These are phyloP conservation scores for Lipomyces japonicus DNA, from an alignment of 805 yeast genomes.

Conservation along the genomic window DNA sequence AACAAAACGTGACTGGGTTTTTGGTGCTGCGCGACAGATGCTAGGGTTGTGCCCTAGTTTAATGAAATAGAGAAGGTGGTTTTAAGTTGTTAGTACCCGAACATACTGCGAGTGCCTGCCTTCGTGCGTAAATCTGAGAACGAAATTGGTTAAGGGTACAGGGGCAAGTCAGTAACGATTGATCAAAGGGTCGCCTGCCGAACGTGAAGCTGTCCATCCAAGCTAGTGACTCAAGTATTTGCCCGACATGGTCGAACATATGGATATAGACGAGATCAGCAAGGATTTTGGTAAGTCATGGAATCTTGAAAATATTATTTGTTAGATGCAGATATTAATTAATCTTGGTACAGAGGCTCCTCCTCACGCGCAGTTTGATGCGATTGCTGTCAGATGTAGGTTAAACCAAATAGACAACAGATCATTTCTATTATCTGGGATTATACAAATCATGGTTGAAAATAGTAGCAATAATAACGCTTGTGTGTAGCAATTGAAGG, in stretches of 20 bases:
- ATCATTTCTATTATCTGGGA: neutral
- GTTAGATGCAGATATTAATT: neutral
- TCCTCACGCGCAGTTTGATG: slow-evolving; percentile 20
- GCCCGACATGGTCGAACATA: slow-evolving; percentile 22
- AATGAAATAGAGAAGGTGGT: too few relatives aligned
- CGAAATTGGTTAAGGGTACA: slow-evolving; percentile 1
- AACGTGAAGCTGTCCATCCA: neutral
- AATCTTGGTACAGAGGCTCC: neutral
- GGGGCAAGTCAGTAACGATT: neutral
- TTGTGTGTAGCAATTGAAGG: slow-evolving; percentile 42
- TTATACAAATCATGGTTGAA: neutral
- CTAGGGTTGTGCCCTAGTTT: slow-evolving; percentile 17
- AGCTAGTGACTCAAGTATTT: too few relatives aligned
- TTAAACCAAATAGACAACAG: neutral
- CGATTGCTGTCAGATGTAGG: slow-evolving; percentile 26
- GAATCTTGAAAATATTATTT: neutral
- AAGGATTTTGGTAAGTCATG: slow-evolving; percentile 1
- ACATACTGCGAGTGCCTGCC: slow-evolving; percentile 2
- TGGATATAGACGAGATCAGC: slow-evolving; percentile 23
- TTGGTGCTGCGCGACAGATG: neutral
- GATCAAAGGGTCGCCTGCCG: neutral
- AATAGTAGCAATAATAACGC: neutral
- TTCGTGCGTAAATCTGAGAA: neutral
- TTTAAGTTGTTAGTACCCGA: too few relatives aligned
- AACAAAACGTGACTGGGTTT: slow-evolving; percentile 9